phyloP scores from a whole-genome alignment of 2,329 filamentous ascomycete species.

The Exophiala oligosperma region DNA sequence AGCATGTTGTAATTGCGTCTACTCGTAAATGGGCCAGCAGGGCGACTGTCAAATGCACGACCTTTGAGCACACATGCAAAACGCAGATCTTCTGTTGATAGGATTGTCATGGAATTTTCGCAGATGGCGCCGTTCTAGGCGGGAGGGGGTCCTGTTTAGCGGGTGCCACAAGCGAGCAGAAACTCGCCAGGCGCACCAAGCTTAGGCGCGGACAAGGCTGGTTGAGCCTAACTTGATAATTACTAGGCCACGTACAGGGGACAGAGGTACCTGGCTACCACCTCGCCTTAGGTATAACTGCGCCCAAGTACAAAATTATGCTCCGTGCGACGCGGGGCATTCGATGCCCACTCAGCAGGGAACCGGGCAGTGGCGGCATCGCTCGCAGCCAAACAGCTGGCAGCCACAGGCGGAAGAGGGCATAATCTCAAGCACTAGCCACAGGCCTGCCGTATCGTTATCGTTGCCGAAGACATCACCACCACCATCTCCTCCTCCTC shows the following conservation, averaged over 20 bases:
- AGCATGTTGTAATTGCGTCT: constrained; percentile 7
- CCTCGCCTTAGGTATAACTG: too few relatives aligned
- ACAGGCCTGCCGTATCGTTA: not conserved
- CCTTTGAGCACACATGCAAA: too few relatives aligned
- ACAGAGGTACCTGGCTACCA: too few relatives aligned
- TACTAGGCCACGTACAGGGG: too few relatives aligned
- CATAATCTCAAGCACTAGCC: not conserved
- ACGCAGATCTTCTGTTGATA: too few relatives aligned
- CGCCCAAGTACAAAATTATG: too few relatives aligned
- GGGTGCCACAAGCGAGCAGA: not conserved
- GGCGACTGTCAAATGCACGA: not conserved
- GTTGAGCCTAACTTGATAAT: too few relatives aligned
- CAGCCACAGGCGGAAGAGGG: not conserved
- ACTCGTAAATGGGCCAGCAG: not conserved
- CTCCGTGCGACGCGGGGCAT: not conserved
- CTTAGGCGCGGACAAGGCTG: too few relatives aligned
- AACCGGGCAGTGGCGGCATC: not conserved
- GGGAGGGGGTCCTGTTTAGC: not conserved
- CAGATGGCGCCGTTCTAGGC: too few relatives aligned
- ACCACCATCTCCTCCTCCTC: not conserved
- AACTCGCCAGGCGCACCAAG: too few relatives aligned
- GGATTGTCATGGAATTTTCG: too few relatives aligned
- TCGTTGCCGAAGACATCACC: not conserved
- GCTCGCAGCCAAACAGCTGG: not conserved
- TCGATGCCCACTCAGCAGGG: not conserved